Evolutionary conservation across 495 filamentous ascomycete species (phyloP), one percentile per base, ranked within the genome.

Genomic region (Aspergillus ostianus): DNA sequence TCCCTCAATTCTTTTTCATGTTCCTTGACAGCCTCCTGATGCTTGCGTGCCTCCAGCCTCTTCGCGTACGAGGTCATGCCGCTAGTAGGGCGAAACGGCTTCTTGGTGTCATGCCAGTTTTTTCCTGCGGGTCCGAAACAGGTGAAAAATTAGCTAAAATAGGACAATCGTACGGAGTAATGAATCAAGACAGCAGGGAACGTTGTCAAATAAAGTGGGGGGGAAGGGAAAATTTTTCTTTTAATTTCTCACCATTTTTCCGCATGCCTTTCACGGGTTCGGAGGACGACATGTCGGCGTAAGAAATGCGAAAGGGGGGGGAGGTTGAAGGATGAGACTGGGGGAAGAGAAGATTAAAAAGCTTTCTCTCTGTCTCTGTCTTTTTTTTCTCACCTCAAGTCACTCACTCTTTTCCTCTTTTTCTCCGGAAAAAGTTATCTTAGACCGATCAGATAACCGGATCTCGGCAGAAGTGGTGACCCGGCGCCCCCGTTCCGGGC

Each of bases 1-100:
- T 91, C 90, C 76, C 94, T 97, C 87, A 98, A 87, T 70, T 97
- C 92, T 68, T 87, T 90, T 74, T 98, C 94, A 57, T 87, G 89
- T 19, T 92, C 89, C 77, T 96, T 98, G 60, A 88, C 84, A 3
- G 88, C 84, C 1, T 86, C 81, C 57, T 87, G 77, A 7, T 86
- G 83, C 56, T 84, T 83, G 53, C 88, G 82, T 44, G 82, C 72
- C 64, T 84, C 85, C 32, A 84, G 72, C 44, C 93, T 87, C 70
- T 91, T 85, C 60, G 87, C 85, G 70, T 89, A 98, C 0, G 91
- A 85, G 17, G 84, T 90, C 65, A 90, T 77, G 26, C 90, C 90
- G 8, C 86, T 82, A 46, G 73, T 86, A 4, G 91, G 93, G 7
- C 94, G 90, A 73, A 98, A 98, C n/a, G 93, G 85, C 54, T 87